Conservation (phyloP, 106 monocot genomes). For the Dioscorea zingiberensis region DNA sequence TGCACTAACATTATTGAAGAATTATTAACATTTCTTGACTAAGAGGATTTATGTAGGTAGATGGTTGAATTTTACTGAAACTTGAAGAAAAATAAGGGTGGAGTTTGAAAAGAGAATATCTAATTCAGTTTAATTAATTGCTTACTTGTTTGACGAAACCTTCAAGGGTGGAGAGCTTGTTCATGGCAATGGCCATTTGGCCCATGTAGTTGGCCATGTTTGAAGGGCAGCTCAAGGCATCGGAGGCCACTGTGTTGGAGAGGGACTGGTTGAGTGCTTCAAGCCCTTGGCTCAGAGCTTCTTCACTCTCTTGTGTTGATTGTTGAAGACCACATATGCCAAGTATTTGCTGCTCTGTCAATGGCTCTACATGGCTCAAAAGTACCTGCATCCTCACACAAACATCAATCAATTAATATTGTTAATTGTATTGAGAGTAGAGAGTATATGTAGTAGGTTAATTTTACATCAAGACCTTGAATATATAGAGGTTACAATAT, state of each 20-base stretch:
- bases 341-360: constrained; percentile 84
- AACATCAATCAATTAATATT: no score
- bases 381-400: constrained; percentile 51
- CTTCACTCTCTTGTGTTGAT: constrained; percentile 79
- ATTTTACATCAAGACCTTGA: background rate
- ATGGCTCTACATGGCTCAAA: constrained; percentile 61
- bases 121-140: background rate
- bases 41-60: background rate
- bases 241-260: constrained; percentile 62
- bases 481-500: background rate
- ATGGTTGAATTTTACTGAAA: background rate
- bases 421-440: no score
- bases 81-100: background rate
- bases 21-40: background rate
- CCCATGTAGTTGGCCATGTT: constrained; percentile 95
- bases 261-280: constrained; percentile 76
- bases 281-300: constrained; percentile 83
- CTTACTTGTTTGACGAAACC: constrained; percentile 77
- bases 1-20: background rate
- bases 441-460: background rate
- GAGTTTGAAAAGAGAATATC: background rate
- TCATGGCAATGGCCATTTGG: constrained; percentile 81
- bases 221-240: constrained; percentile 51
- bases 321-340: constrained; percentile 67
- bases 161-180: constrained; percentile 79